These are phyloP conservation scores for Albatrellus ellisii DNA, from an alignment of 768 basidiomycete genomes.

Conservation along the genomic window DNA sequence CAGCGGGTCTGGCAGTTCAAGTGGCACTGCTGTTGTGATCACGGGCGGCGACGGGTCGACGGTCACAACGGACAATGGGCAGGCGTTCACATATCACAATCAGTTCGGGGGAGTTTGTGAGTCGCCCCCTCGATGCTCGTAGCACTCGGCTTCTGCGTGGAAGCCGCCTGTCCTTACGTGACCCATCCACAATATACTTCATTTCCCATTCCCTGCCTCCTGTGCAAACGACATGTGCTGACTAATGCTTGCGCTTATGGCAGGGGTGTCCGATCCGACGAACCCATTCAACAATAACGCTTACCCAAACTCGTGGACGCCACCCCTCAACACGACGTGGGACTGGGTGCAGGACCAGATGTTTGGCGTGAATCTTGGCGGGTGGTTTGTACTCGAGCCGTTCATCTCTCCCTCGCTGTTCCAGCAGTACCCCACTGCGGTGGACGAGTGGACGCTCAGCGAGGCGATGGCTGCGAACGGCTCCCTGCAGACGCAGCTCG, in stretches of 20 bases:
- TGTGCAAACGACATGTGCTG: too few species aligned
- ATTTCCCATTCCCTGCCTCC: too few species aligned
- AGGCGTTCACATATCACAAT: constrained; percentile 31
- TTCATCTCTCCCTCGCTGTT: constrained; percentile 60
- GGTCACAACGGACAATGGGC: constrained; percentile 27
- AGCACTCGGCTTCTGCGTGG: too few species aligned
- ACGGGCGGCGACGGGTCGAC: constrained; percentile 13
- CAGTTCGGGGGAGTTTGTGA: constrained; percentile 31
- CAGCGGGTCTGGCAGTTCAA: background rate
- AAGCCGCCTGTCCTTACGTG: background rate
- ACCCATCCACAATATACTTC: too few species aligned
- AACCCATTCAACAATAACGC: constrained; percentile 72
- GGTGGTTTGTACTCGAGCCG: constrained; percentile 70
- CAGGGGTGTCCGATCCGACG: constrained; percentile 60
- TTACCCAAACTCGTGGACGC: constrained; percentile 68
- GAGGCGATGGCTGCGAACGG: constrained; percentile 44
- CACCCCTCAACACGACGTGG: constrained; percentile 70
- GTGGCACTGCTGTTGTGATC: constrained; percentile 1
- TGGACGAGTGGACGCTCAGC: constrained; percentile 67
- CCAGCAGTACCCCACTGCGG: constrained; percentile 43
- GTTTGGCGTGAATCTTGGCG: constrained; percentile 62
- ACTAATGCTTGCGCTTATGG: background rate
- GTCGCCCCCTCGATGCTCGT: constrained; percentile 4
- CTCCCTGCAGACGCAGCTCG: constrained; percentile 44
- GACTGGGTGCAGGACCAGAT: constrained; percentile 49